Evolutionary conservation across 805 yeast genomes (phyloP).

Genomic region (Wickerhamomyces ciferrii): DNA sequence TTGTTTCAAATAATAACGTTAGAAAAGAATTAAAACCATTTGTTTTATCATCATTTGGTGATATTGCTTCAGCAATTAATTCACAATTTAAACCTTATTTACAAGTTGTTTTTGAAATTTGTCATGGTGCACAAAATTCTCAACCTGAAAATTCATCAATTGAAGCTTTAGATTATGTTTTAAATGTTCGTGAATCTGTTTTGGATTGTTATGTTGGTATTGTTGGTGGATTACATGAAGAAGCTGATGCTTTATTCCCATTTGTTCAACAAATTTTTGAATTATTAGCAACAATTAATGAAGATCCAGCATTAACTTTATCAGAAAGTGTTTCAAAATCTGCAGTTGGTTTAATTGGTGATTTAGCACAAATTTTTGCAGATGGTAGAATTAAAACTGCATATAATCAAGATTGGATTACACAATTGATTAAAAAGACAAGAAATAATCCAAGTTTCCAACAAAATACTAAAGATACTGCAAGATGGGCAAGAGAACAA

Average conservation of each 20-base stretch:
- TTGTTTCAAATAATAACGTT: conserved; percentile 60
- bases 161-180: conserved; percentile 74
- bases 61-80: conserved; percentile 87
- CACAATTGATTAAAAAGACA: conserved; percentile 68
- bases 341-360: conserved; percentile 89
- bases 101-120: conserved; percentile 73
- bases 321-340: conserved; percentile 75
- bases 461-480: conserved; percentile 78
- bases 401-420: conserved; percentile 73
- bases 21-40: conserved; percentile 83
- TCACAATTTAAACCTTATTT: conserved; percentile 69
- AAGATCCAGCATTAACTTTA: conserved; percentile 53
- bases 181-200: conserved; percentile 77
- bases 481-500: conserved; percentile 94
- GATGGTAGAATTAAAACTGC: conserved; percentile 66
- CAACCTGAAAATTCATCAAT: conserved; percentile 62
- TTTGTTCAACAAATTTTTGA: conserved; percentile 67
- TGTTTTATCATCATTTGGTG: conserved; percentile 91
- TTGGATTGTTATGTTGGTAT: conserved; percentile 94
- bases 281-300: conserved; percentile 55
- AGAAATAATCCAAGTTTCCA: conserved; percentile 58
- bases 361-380: conserved; percentile 81
- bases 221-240: conserved; percentile 78
- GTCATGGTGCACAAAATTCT: conserved; percentile 57
- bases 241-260: conserved; percentile 59